Evolutionary conservation across 1,284 basidiomycete genomes (phyloP), one percentile per base, ranked within the genome.

Genomic region (Phaffia rhodozyma): DNA sequence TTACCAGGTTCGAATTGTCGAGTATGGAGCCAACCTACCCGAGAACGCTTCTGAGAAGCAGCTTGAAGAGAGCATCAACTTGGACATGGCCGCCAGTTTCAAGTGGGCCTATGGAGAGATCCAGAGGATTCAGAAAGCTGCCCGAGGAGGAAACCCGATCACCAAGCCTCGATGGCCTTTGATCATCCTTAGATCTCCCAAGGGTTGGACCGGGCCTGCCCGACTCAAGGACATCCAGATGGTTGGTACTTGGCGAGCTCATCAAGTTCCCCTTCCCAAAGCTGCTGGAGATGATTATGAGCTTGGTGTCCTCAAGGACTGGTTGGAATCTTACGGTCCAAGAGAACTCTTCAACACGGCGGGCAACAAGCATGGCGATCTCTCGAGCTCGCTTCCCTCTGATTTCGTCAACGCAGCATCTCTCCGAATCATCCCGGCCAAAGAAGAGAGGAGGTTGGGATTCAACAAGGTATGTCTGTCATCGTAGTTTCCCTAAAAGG

Each of bases 141-240:
- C 91, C 7, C 82, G 89, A 50, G 77, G 76, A 13, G 87, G 86
- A 1, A 81, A 84, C 13, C 84, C 89, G 6, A 84, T 89, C 67
- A 77, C 83, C 53, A 91, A 91, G 76, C 89, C 90, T 21, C 81
- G 87, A 55, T 92, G 87, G 87, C 90, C 90, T 4, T 81, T 92
- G 71, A 78, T 92, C 67, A 82, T 91, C 70, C 78, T 92, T 61
- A 83, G 88, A 54, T 87, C 87, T 1, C 88, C 89, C 11, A 92
- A 92, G 77, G 87, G 87, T 32, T 84, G 81, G 79, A 79, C 82
- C 4, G 85, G 85, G 3, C 87, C 88, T 0, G 83, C 83, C 68
- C 70, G 75, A 23, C 73, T 88, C 43, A 78, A 82, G 60, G 86
- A 84, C 18, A 80, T 86, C 68, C 81, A 80, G 61, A 80, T 91